Percentiles rank a stretch among this genome's conserved stretches.
phyloP scores from a whole-genome alignment of 106 monocot species.

The Dendrobium chrysotoxum region DNA sequence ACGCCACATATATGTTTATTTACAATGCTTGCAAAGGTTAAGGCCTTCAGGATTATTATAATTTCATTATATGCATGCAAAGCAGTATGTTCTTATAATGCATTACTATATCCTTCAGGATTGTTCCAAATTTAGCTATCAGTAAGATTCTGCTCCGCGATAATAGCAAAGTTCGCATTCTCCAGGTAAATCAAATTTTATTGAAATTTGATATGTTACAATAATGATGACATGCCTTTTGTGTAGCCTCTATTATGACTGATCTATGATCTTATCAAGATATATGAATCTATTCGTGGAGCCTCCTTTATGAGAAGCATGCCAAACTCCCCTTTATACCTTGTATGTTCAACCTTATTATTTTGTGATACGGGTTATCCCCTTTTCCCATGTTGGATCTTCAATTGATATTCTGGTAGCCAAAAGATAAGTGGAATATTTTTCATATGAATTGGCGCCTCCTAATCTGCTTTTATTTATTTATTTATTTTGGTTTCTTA shows the following conservation, averaged over 20 bases:
- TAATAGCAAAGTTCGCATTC: slow-evolving; percentile 93
- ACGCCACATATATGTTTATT: not conserved
- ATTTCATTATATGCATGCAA: slow-evolving; percentile 2
- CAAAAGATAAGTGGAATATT: no score
- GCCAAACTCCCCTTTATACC: no score
- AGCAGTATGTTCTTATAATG: not conserved
- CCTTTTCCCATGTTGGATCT: not conserved
- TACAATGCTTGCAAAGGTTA: not conserved
- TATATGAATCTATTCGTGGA: not conserved
- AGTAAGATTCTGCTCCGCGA: slow-evolving; percentile 76
- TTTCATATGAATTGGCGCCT: not conserved
- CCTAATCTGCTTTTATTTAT: not conserved
- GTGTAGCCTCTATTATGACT: not conserved
- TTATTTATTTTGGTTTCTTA: not conserved
- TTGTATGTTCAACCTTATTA: not conserved
- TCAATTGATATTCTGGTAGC: no score
- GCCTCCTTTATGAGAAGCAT: no score
- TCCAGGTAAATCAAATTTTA: slow-evolving; percentile 50
- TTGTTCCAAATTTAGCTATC: slow-evolving; percentile 94
- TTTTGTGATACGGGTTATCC: not conserved
- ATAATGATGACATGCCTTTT: not conserved
- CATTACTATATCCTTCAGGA: slow-evolving; percentile 31
- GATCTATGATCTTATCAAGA: not conserved
- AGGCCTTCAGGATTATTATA: not conserved
- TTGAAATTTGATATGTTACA: not conserved